A percentile compares a stretch with the other conserved stretches of the same genome.
Evolutionary conservation across 768 basidiomycete species (phyloP).

Genomic region (Podaxis sp.): DNA sequence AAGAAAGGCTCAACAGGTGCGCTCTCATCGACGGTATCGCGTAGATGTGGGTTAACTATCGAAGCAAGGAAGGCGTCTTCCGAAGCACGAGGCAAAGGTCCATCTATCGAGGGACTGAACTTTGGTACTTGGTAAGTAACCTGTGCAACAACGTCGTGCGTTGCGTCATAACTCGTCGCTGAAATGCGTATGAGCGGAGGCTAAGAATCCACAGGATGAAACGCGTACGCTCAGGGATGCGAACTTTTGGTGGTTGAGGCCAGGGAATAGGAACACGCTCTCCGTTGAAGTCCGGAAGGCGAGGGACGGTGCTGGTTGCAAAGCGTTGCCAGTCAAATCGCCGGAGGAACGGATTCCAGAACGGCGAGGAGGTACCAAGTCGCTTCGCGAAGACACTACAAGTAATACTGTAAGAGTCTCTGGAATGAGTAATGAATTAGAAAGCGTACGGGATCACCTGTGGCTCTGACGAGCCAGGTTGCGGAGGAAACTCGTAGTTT

Average conservation of each 20-base stretch:
- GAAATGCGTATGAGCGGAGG: slow-evolving; percentile 4
- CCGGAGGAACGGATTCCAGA: slow-evolving; percentile 50
- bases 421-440: slow-evolving; percentile 2
- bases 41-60: slow-evolving; percentile 51
- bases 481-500: slow-evolving; percentile 54
- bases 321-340: slow-evolving; percentile 72
- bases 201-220: neutral
- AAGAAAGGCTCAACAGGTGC: slow-evolving; percentile 66
- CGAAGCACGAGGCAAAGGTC: slow-evolving; percentile 33
- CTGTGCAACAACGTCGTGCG: slow-evolving; percentile 52
- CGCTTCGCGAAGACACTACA: slow-evolving; percentile 76
- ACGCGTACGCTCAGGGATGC: slow-evolving; percentile 40
- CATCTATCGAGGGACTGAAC: slow-evolving; percentile 34
- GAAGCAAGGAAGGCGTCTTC: slow-evolving; percentile 56
- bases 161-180: slow-evolving; percentile 67
- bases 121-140: slow-evolving; percentile 69
- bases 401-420: slow-evolving; percentile 1
- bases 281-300: slow-evolving; percentile 38
- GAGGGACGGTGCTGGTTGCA: slow-evolving; percentile 60
- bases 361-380: slow-evolving; percentile 53
- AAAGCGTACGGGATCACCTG: slow-evolving; percentile 42
- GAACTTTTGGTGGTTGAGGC: slow-evolving; percentile 49
- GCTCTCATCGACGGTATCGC: slow-evolving; percentile 40
- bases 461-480: slow-evolving; percentile 29
- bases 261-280: slow-evolving; percentile 58